phyloP scores from a whole-genome alignment of 1,284 basidiomycete species.

The Ceratobasidium sp. region DNA sequence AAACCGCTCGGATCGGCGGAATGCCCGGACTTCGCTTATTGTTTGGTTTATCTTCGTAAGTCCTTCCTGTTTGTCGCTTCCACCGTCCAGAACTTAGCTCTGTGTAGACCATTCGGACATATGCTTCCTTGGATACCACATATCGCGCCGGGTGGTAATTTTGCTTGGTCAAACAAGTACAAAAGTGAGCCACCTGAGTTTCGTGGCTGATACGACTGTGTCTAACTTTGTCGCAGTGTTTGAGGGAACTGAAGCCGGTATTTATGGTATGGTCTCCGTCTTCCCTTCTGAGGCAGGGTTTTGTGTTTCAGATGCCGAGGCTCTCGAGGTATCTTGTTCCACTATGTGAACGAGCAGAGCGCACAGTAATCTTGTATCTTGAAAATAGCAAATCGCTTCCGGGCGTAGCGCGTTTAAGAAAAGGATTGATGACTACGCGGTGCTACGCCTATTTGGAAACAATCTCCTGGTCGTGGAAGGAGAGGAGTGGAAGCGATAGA shows the following conservation, averaged over 20 bases:
- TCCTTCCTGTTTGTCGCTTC: neutral
- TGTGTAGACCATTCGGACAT: neutral
- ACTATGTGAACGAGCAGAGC: neutral
- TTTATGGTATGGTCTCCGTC: neutral
- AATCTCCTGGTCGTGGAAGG: constrained; percentile 40
- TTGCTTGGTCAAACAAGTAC: neutral
- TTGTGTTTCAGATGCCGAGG: constrained; percentile 2
- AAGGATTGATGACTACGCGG: neutral
- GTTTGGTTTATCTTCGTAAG: constrained; percentile 13
- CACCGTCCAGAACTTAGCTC: neutral
- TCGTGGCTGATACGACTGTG: neutral
- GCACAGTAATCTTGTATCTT: neutral
- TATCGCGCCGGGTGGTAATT: neutral
- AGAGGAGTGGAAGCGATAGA: constrained; percentile 35
- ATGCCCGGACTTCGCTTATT: constrained; percentile 8
- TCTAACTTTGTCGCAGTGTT: neutral
- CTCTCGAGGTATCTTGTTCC: neutral
- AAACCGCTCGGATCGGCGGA: neutral
- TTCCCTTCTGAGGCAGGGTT: neutral
- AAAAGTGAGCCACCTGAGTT: neutral
- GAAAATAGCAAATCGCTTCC: constrained; percentile 5
- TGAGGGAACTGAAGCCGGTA: neutral
- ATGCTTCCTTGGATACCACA: constrained; percentile 3
- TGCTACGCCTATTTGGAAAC: constrained; percentile 33
- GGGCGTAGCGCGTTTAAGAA: constrained; percentile 11